Conservation (phyloP, 176 grass and related monocot genomes). For the Rhynchospora breviuscula region DNA sequence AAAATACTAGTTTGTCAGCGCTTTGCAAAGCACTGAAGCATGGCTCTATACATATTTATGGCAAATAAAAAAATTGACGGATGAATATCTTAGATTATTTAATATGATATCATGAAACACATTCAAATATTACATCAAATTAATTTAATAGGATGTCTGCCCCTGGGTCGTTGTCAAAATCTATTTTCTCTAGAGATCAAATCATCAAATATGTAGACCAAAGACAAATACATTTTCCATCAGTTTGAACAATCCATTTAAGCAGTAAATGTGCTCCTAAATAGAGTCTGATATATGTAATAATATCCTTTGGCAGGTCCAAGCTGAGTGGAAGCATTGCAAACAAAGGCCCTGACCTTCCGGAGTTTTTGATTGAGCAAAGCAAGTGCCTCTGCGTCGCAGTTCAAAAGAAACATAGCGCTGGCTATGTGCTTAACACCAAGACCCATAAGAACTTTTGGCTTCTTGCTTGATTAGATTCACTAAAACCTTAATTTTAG, state of each 20-base stretch:
- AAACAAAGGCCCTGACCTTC: slow-evolving; percentile 43
- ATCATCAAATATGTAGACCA: too few relatives aligned
- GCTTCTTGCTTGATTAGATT: slow-evolving; percentile 72
- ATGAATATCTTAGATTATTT: too few relatives aligned
- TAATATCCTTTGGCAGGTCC: slow-evolving; percentile 4
- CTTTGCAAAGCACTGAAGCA: too few relatives aligned
- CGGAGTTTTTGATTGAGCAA: slow-evolving; percentile 82
- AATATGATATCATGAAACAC: too few relatives aligned
- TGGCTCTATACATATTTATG: too few relatives aligned
- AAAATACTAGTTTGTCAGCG: too few relatives aligned
- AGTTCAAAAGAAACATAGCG: slow-evolving; percentile 91
- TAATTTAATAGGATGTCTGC: too few relatives aligned
- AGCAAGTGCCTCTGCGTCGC: slow-evolving; percentile 87
- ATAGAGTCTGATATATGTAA: not conserved
- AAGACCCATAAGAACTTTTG: slow-evolving; percentile 95
- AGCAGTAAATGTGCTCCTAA: not conserved
- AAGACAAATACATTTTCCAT: too few relatives aligned
- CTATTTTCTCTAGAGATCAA: too few relatives aligned
- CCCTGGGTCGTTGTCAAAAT: too few relatives aligned
- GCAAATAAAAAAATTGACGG: too few relatives aligned
- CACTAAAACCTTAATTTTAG: slow-evolving; percentile 16
- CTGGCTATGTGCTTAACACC: slow-evolving; percentile 82
- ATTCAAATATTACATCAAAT: too few relatives aligned
- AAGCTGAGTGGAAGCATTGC: slow-evolving; percentile 38
- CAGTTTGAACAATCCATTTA: not conserved